Base-by-base conservation (phyloP, 495 filamentous ascomycete species). In the Neurospora sp. region DNA sequence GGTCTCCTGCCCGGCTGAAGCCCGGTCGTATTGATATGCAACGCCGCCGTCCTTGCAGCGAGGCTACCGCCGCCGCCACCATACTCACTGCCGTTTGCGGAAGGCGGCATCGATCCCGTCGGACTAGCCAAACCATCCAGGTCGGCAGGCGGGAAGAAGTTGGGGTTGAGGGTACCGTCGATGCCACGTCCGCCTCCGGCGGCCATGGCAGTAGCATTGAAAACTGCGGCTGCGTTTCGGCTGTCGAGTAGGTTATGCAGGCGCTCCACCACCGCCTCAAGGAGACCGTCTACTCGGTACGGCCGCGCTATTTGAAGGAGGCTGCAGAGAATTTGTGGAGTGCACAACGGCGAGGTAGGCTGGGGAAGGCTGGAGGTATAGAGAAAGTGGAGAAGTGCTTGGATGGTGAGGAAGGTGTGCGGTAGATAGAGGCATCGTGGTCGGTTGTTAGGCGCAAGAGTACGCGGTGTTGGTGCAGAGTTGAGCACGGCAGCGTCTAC, bases 131-230 rank as follows among this genome's bases (percentile, higher is more conserved):
- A 53, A 59, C 74, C 75, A 72, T 80, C 73, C 31, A 79, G 70
- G 48, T 74, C 72, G 45, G 74, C 70, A 39, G 76, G 59, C 17
- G 79, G 79, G 76, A 83, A 85, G 73, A 82, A 78, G 83, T 86
- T 86, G 35, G 83, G 84, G 73, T 85, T 85, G 22, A 85, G 77
- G 17, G 78, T 77, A 27, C 84, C 84, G 74, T 86, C 84, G 71
- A 86, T 91, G 70, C 91, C 92, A 2, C 93, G 86, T 2, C 96
- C 96, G 37, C 95, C 94, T 1, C 96, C 96, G 8, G 96, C 96
- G 3, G 95, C 96, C 96, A 98, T 98, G 68, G 96, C 96, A 0
- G 95, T 94, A 0, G 96, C 96, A 75, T 99, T 99, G 87, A 98
- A 99, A 16, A 98, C 93, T 17, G 96, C 96, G 0, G 96, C 96